Evolutionary conservation across 768 basidiomycete genomes (phyloP), one percentile per base, ranked within the genome.

Genomic region (Exsudoporus frostii): DNA sequence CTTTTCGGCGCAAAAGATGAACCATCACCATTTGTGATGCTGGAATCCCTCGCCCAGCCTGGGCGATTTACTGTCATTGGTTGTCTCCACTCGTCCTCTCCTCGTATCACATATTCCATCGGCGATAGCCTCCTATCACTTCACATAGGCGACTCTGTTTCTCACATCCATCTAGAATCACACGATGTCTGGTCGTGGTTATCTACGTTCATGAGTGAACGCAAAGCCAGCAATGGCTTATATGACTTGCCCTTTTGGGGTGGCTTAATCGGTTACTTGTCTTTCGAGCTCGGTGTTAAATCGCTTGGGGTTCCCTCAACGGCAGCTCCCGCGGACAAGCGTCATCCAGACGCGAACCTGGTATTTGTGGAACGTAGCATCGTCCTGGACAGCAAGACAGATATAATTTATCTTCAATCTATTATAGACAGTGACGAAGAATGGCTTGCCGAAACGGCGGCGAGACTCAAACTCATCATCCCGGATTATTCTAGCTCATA

Each of bases 311-410:
- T 85, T 45, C 69, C 76, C 49, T 65, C 77, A 25, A 70, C 67
- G 34, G 60, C 65, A 51, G 33, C 20, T 53, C 56, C 44, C 37
- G 51, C 33, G n/a, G 66, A 64, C 43, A 70, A 64, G 36, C 65
- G 66, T 27, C 85, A 88, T 63, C 82, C 87, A 2, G 90, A 92
- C 67, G 77, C 89, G 34, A 88, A 88, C 50, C 68, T 92, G 15
- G 74, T 87, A 9, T 90, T 88, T 57, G 85, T 91, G 10, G 88
- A 91, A 60, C 82, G 90, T 48, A 90, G 87, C 63, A 70, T 92
- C 50, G 81, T 92, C 19, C 51, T 90, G 15, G 90, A 92, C 65
- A 70, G 67, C 19, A 61, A 67, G 17, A 76, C 77, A 1, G 76
- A 78, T 11, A 69, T 71, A 7, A 69, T 79, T 19, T 81, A 84